phyloP scores from a whole-genome alignment of 306 rosid species.

The Cyclanthera cordifolia region DNA sequence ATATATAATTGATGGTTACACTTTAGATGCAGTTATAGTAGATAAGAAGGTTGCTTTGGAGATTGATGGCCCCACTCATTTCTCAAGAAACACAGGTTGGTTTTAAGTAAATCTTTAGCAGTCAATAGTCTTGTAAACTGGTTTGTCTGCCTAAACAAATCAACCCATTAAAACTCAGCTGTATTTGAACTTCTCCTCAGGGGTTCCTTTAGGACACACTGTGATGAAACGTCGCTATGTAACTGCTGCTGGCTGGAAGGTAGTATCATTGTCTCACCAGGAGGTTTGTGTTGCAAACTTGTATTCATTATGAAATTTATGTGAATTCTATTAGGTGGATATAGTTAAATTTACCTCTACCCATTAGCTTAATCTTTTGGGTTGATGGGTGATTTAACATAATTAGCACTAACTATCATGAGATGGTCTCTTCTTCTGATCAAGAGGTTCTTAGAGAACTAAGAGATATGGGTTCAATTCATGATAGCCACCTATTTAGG shows the following conservation, averaged over 20 bases:
- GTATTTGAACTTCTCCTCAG: slow-evolving; percentile 25
- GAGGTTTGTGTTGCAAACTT: slow-evolving; percentile 34
- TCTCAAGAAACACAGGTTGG: slow-evolving; percentile 85
- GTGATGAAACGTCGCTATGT: slow-evolving; percentile 64
- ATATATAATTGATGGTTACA: slow-evolving; percentile 56
- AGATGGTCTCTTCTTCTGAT: too few relatives aligned
- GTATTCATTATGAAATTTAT: not conserved
- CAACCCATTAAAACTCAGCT: not conserved
- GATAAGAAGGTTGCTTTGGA: slow-evolving; percentile 81
- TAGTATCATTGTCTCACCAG: slow-evolving; percentile 48
- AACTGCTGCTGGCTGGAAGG: slow-evolving; percentile 78
- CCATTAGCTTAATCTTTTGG: too few relatives aligned
- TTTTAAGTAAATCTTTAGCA: not conserved
- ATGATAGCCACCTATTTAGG: too few relatives aligned
- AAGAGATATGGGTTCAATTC: too few relatives aligned
- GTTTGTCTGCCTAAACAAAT: not conserved
- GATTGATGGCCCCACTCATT: slow-evolving; percentile 96
- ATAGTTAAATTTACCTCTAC: too few relatives aligned
- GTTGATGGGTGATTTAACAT: too few relatives aligned
- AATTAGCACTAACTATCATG: too few relatives aligned
- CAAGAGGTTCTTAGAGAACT: too few relatives aligned
- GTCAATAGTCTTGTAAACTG: not conserved
- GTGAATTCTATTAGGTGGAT: too few relatives aligned
- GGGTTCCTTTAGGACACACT: slow-evolving; percentile 78
- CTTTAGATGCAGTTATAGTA: slow-evolving; percentile 64